phyloP scores from a whole-genome alignment of 768 basidiomycete species.

The Trametopsis cervina region DNA sequence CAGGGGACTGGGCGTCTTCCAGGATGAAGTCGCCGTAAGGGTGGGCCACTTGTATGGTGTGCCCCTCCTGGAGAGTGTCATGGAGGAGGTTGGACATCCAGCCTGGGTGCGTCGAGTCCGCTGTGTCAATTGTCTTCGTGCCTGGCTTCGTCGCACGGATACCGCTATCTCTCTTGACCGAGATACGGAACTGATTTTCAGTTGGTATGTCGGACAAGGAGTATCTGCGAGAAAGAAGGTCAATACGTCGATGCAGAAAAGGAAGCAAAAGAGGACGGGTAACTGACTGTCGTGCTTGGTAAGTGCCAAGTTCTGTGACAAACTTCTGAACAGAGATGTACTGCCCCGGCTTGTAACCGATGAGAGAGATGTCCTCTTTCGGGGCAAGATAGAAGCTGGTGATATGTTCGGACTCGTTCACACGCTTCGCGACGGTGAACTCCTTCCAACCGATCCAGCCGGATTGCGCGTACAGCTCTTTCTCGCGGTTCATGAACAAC shows the following conservation, averaged over 20 bases:
- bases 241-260: neutral
- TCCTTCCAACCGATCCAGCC: slow-evolving; percentile 18
- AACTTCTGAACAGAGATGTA: slow-evolving; percentile 18
- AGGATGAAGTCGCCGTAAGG: slow-evolving; percentile 24
- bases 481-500: slow-evolving; percentile 19
- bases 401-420: slow-evolving; percentile 18
- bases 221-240: slow-evolving; percentile 7
- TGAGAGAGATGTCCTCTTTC: slow-evolving; percentile 15
- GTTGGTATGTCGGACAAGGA: slow-evolving; percentile 19
- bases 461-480: slow-evolving; percentile 15
- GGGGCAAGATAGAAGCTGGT: slow-evolving; percentile 20
- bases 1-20: slow-evolving; percentile 15
- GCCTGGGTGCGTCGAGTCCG: slow-evolving; percentile 15
- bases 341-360: slow-evolving; percentile 16
- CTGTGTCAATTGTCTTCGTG: slow-evolving; percentile 3
- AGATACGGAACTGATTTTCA: slow-evolving; percentile 18
- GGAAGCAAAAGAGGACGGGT: too few relatives aligned
- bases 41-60: slow-evolving; percentile 15
- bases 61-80: slow-evolving; percentile 16
- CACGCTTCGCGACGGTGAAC: slow-evolving; percentile 16
- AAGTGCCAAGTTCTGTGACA: slow-evolving; percentile 15
- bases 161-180: slow-evolving; percentile 20
- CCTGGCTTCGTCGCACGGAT: slow-evolving; percentile 8
- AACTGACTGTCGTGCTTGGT: slow-evolving; percentile 17
- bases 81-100: slow-evolving; percentile 22